Percentiles rank a stretch among this genome's conserved stretches.
phyloP scores from a whole-genome alignment of 208 protist genomes.

The Leishmania amazonensis region DNA sequence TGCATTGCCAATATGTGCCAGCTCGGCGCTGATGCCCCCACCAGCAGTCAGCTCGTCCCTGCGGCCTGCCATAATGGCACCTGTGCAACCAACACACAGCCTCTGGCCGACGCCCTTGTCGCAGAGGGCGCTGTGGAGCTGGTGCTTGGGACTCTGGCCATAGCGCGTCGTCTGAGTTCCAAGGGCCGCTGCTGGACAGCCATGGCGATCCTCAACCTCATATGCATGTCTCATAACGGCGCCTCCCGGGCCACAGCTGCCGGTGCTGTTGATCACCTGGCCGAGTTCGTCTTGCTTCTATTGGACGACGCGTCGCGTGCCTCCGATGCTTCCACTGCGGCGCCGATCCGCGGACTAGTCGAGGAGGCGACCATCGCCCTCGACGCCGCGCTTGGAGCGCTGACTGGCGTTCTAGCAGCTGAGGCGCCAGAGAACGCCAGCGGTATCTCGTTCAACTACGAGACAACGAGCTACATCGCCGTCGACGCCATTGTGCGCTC shows the following conservation, averaged over 20 bases:
- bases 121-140: slow-evolving; percentile 67
- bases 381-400: slow-evolving; percentile 59
- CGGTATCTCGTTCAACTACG: slow-evolving; percentile 62
- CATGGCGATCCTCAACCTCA: slow-evolving; percentile 68
- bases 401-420: slow-evolving; percentile 50
- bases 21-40: slow-evolving; percentile 23
- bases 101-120: slow-evolving; percentile 59
- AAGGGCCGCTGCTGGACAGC: slow-evolving; percentile 63
- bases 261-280: slow-evolving; percentile 48
- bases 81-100: not conserved
- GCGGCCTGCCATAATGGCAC: not conserved
- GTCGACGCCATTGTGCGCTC: slow-evolving; percentile 54
- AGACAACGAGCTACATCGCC: slow-evolving; percentile 46
- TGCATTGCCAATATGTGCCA: slow-evolving; percentile 86
- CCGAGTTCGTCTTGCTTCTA: slow-evolving; percentile 46
- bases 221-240: slow-evolving; percentile 61
- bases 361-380: slow-evolving; percentile 41
- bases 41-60: not conserved
- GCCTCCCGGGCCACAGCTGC: slow-evolving; percentile 37
- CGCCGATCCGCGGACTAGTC: slow-evolving; percentile 10
- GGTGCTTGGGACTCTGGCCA: slow-evolving; percentile 57
- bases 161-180: slow-evolving; percentile 39
- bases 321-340: not conserved
- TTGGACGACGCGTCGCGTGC: slow-evolving; percentile 22
- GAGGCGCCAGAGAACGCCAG: slow-evolving; percentile 61